Base-by-base conservation (phyloP, 2,329 filamentous ascomycete genomes). In the Blastomyces percursus region DNA sequence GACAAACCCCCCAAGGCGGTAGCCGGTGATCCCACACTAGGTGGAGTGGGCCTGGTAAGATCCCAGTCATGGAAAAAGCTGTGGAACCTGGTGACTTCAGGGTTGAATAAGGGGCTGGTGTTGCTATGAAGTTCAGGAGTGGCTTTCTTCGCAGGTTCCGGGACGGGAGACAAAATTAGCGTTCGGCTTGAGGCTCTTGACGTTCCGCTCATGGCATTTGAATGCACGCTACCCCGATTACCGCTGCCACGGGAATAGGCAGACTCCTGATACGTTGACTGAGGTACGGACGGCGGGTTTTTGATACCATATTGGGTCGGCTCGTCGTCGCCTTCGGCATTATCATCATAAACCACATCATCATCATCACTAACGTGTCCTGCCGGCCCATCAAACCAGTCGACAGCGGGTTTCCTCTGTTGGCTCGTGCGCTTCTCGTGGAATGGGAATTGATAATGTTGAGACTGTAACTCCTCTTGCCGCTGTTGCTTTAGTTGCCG, bases 381-480 rank as follows among this genome's bases (percentile, higher is more conserved):
- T 58, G 72, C 67, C 14, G 72, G 66, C 27, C 68, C 69, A 65
- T 75, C 73, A 64, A 73, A 75, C 73, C 73, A 75, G 60, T 74
- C 66, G 48, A 66, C 50, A 12, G 62, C 50, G 40, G 63, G 51
- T 57, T 58, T 57, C 54, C 62, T 50, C 30, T 46, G 55, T 16
- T 40, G 12, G n/a, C 2, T 57, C 12, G 32, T 24, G 21, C 55
- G 55, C 55, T 57, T 57, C 38, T 57, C 55, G 21, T 57, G 56
- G 56, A 59, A 59, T 48, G 56, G 56, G 56, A 59, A 59, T 40
- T 46, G 40, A 42, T 59, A 59, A 35, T 66, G 64, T 69, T 69
- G 59, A n/a, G 44, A 60, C 30, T 60, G 59, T 27, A 51, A 46
- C 32, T 60, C 38, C 16, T 56, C 42, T 44, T 44, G 32, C 19